Conservation (phyloP, 805 yeast genomes). For the Yamadazyma phyllophila region DNA sequence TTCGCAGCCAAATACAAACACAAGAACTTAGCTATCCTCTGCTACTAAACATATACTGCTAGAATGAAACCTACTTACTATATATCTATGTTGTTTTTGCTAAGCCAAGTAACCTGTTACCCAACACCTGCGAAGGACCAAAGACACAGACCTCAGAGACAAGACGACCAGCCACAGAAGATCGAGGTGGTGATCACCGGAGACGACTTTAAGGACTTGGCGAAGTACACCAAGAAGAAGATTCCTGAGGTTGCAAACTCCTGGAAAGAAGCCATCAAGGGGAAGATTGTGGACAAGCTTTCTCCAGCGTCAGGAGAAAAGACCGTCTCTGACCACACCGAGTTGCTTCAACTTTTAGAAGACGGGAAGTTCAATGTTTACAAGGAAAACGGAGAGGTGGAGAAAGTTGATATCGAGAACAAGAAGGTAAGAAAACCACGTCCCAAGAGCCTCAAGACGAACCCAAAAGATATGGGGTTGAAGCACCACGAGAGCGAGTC, state of each 20-base stretch:
- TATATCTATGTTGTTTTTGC: background rate
- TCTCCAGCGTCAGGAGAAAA: background rate
- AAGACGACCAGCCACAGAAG: background rate
- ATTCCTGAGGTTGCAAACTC: constrained; percentile 17
- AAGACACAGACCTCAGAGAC: background rate
- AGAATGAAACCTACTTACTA: background rate
- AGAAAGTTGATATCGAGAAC: background rate
- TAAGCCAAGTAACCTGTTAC: background rate
- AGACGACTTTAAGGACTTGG: constrained; percentile 16
- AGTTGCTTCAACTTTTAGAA: constrained; percentile 1
- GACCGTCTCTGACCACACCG: background rate
- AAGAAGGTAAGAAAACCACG: background rate
- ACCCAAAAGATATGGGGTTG: constrained; percentile 6
- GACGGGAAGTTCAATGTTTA: constrained; percentile 4
- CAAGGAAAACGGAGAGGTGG: constrained; percentile 3
- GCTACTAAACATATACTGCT: too few species aligned
- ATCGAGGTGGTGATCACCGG: constrained; percentile 18
- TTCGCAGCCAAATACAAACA: background rate
- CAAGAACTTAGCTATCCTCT: too few species aligned
- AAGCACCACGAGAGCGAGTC: background rate
- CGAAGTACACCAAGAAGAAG: constrained; percentile 16
- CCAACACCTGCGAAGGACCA: background rate
- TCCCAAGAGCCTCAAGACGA: constrained; percentile 6
- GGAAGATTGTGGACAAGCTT: background rate
- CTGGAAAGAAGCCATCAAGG: constrained; percentile 10